Base-by-base conservation (phyloP, 164 flowering plant species). In the Magnolia changhungtana region DNA sequence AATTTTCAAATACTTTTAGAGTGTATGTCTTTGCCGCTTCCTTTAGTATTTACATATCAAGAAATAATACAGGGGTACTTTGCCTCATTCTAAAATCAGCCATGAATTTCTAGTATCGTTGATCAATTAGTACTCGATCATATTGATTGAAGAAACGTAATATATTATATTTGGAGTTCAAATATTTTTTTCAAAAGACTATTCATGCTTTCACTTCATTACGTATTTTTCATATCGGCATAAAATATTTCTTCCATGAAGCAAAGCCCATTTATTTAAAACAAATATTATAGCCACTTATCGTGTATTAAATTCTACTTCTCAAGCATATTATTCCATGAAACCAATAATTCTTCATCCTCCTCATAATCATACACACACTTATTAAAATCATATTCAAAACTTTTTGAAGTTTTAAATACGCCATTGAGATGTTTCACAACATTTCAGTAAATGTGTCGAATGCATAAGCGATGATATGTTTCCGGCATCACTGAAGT, bases 381-480 rank as follows among this genome's bases (percentile, higher is more conserved):
- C 5, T 13, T 49, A 19, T 63, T 50, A 49, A 74, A 74, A 51
- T 74, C 63, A 19, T 24, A n/a, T 21, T n/a, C 21, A 27, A 75
- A 69, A 31, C 31, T 16, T n/a, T 20, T 21, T 51, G 66, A 51
- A 18, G 23, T 20, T 24, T 20, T 24, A 58, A 72, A 72, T 4
- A 59, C 37, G 29, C 9, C 16, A 49, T 29, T 20, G 1, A 79
- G 72, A 50, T 75, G 67, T 11, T 45, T 79, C 29, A 19, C 31
- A 7, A 70, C 61, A 76, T 76, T 80, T 27, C 67, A 37, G 45
- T 16, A 80, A 9, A 80, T 72, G 67, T 72, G 74, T 70, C 69
- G 68, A 6, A 63, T 21, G 58, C 79, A 80, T 4, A 80, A 8
- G 1, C 70, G 63, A 68, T 79, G 76, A 69, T 37, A 69, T 24